Conservation (phyloP, 2,329 filamentous ascomycete species). For the Apiospora pterosperma region DNA sequence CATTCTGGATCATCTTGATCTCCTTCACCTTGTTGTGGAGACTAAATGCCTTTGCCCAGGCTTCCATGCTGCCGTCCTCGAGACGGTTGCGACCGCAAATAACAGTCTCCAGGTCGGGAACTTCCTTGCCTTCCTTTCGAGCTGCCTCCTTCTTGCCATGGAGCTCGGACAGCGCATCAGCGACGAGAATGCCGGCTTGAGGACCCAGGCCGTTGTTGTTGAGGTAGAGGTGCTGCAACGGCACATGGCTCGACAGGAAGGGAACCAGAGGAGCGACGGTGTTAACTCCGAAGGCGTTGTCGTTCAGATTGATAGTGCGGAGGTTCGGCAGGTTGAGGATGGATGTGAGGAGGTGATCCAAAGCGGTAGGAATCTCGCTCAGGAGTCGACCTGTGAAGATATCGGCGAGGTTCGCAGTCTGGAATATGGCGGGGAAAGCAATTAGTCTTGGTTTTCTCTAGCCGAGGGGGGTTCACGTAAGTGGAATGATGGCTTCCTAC, state of each 20-base stretch:
- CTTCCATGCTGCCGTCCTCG: slow-evolving; percentile 93
- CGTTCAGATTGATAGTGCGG: slow-evolving; percentile 90
- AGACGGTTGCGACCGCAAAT: slow-evolving; percentile 94
- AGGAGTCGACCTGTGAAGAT: slow-evolving; percentile 96
- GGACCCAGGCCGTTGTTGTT: slow-evolving; percentile 99
- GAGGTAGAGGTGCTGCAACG: slow-evolving; percentile 88
- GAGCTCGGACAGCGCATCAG: slow-evolving; percentile 79
- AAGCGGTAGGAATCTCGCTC: slow-evolving; percentile 87
- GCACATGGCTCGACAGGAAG: slow-evolving; percentile 84
- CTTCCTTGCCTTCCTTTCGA: slow-evolving; percentile 65
- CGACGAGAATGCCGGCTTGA: slow-evolving; percentile 83
- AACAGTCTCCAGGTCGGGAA: slow-evolving; percentile 89
- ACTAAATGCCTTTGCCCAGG: slow-evolving; percentile 85
- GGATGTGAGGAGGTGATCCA: slow-evolving; percentile 80
- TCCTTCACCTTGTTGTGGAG: slow-evolving; percentile 78
- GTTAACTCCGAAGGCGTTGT: slow-evolving; percentile 97
- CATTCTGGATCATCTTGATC: slow-evolving; percentile 98
- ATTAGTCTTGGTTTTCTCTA: slow-evolving; percentile 10
- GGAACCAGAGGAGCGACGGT: slow-evolving; percentile 89
- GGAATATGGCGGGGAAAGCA: slow-evolving; percentile 5
- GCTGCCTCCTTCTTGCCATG: slow-evolving; percentile 81
- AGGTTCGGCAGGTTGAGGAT: slow-evolving; percentile 83
- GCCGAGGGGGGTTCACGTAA: not conserved
- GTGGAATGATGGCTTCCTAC: slow-evolving; percentile 37
- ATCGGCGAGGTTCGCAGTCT: slow-evolving; percentile 87